A percentile compares a stretch with the other conserved stretches of the same genome.
phyloP scores from a whole-genome alignment of 2,329 filamentous ascomycete genomes.

The Sclerotiophoma versabilis region DNA sequence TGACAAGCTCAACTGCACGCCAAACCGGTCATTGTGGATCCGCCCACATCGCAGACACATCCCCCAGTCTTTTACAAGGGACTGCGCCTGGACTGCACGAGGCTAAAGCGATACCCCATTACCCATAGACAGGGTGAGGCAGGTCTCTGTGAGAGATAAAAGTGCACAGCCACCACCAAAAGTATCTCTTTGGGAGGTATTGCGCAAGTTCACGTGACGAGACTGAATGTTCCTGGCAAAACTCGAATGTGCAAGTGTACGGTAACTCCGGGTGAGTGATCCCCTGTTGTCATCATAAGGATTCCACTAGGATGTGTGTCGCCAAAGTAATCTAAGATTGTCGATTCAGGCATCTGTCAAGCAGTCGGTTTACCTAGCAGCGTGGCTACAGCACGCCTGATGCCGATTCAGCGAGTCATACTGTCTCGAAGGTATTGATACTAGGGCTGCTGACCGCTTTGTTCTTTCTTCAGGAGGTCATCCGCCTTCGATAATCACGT shows the following conservation, averaged over 20 bases:
- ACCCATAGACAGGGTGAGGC: not conserved
- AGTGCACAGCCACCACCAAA: not conserved
- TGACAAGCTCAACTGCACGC: conserved; percentile 5
- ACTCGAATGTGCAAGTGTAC: not conserved
- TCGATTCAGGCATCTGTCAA: too few relatives aligned
- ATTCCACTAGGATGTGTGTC: too few relatives aligned
- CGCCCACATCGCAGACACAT: conserved; percentile 1
- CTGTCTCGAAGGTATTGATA: too few relatives aligned
- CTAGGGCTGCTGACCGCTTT: too few relatives aligned
- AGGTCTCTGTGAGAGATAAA: not conserved
- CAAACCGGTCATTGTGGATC: conserved; percentile 17
- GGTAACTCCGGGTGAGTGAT: too few relatives aligned
- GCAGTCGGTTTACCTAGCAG: too few relatives aligned
- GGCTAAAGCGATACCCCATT: conserved; percentile 2
- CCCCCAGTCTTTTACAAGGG: not conserved
- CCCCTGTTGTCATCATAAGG: too few relatives aligned
- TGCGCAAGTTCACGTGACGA: not conserved
- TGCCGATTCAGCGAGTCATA: too few relatives aligned
- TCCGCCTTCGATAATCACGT: too few relatives aligned
- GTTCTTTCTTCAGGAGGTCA: too few relatives aligned
- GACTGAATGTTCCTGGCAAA: not conserved
- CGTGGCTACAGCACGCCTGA: too few relatives aligned
- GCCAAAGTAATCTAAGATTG: too few relatives aligned
- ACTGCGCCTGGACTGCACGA: not conserved
- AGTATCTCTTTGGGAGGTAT: not conserved